These are phyloP conservation scores for Entoloma clypeatum DNA, from an alignment of 1,284 basidiomycete species.

Conservation along the genomic window DNA sequence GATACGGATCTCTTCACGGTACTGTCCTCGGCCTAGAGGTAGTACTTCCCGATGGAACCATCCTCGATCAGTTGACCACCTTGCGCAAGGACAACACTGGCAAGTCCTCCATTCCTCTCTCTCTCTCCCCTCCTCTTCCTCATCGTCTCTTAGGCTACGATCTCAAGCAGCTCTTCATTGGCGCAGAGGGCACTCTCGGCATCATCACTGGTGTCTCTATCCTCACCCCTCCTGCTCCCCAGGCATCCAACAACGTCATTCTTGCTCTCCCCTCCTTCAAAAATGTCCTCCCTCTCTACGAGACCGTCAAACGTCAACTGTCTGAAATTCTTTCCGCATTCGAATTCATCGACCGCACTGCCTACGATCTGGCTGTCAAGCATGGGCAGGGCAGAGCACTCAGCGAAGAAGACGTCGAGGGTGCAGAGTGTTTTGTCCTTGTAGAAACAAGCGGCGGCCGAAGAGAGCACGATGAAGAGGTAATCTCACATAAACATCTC, in stretches of 20 bases:
- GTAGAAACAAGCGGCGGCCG: conserved; percentile 96
- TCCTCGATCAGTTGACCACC: conserved; percentile 80
- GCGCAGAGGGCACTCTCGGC: conserved; percentile 94
- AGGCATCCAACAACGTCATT: conserved; percentile 77
- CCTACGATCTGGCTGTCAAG: conserved; percentile 82
- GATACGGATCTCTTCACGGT: conserved; percentile 96
- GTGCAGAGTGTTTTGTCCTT: conserved; percentile 86
- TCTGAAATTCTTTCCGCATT: conserved; percentile 98
- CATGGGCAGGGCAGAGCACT: conserved; percentile 70
- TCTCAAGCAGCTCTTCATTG: conserved; percentile 98
- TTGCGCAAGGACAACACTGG: conserved; percentile 98
- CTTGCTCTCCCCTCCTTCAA: conserved; percentile 72
- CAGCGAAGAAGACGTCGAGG: conserved; percentile 62
- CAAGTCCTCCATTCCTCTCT: conserved; percentile 28
- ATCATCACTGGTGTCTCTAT: conserved; percentile 96
- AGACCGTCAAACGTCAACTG: conserved; percentile 68
- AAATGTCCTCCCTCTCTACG: conserved; percentile 69
- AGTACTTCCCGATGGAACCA: conserved; percentile 94
- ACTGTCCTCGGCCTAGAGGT: conserved; percentile 97
- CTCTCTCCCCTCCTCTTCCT: conserved; percentile 9
- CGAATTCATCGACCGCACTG: conserved; percentile 91
- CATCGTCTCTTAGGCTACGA: conserved; percentile 78
- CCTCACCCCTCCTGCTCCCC: conserved; percentile 87
- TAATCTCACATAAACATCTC: conserved; percentile 29
- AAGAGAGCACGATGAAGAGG: conserved; percentile 94